Evolutionary conservation across 2,329 filamentous ascomycete species (phyloP), one percentile per base, ranked within the genome.

Genomic region (Apiospora saccharicola): DNA sequence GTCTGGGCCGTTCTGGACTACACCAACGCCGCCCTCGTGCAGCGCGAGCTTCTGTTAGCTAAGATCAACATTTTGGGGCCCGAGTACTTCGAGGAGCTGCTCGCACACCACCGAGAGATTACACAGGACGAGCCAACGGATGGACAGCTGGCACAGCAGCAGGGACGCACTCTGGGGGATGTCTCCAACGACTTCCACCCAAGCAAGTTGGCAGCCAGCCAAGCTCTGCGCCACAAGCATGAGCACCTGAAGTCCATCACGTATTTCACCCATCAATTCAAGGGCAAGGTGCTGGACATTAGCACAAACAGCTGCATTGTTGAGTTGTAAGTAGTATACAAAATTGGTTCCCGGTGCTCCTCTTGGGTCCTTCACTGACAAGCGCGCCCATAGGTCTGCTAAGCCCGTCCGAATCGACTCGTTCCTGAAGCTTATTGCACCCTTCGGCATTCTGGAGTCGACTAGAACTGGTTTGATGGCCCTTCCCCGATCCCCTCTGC

Each of bases 1-100:
- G 96, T 99, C 73, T 99, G 96, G 96, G 96, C 96, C 70, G 96
- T 99, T 46, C 87, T 99, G 72, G 96, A 99, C 85, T 99, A 99
- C 85, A 98, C 95, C 73, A 90, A 91, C 74, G 92, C 96, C 6
- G 94, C 96, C 3, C 90, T 99, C 34, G 96, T 99, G 26, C 96
- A 99, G 89, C 92, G 96, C 75, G 96, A 99, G 84, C 88, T 99
- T 43, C 89, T 99, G 12, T 90, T 99, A 49, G 96, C 96, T 79
- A 99, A 99, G 88, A 90, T 99, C 84, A 97, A 96, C 83, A 98
- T 97, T 74, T 89, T 99, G 49, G 96, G 96, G 0, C 96, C 96
- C 7, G 96, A 99, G 86, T 98, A 98, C 85, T 99, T 98, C 78
- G 96, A 98, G 85, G 96, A 99, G 85, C 89, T 99, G 72, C 91